phyloP scores from a whole-genome alignment of 2,329 filamentous ascomycete species.

The Exserohilum turcica region DNA sequence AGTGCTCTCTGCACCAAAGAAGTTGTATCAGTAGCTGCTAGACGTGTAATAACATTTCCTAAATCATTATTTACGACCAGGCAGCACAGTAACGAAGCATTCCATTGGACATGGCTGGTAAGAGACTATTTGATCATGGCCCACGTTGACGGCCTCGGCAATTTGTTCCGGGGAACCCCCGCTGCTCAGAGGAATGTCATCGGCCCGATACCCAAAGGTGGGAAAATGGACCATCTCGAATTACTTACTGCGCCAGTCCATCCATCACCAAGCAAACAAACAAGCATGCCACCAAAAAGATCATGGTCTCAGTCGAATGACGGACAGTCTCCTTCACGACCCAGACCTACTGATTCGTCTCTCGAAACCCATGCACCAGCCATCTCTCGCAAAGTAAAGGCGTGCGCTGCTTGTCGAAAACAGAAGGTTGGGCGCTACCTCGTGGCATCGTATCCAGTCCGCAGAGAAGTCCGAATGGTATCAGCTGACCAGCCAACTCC shows the following conservation, averaged over 20 bases:
- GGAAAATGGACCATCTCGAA: neutral
- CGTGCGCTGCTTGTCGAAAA: constrained; percentile 60
- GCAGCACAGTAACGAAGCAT: neutral
- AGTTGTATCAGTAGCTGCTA: neutral
- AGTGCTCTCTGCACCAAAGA: neutral
- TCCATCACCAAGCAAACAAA: neutral
- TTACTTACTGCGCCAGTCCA: neutral
- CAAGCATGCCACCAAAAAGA: neutral
- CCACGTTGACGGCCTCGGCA: neutral
- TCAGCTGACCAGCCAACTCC: neutral
- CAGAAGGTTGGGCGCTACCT: constrained; percentile 48
- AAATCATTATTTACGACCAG: neutral
- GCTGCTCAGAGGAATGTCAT: neutral
- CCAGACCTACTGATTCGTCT: neutral
- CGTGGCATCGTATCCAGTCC: neutral
- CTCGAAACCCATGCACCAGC: constrained; percentile 16
- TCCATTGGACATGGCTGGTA: neutral
- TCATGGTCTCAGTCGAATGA: neutral
- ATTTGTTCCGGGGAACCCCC: neutral
- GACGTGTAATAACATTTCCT: neutral
- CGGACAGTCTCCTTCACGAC: neutral
- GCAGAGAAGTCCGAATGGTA: constrained; percentile 2
- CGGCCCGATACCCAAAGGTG: neutral
- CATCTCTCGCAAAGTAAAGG: constrained; percentile 46
- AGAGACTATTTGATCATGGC: neutral